These are phyloP conservation scores for Suillus clintonianus DNA, from an alignment of 768 basidiomycete species.

Conservation along the genomic window DNA sequence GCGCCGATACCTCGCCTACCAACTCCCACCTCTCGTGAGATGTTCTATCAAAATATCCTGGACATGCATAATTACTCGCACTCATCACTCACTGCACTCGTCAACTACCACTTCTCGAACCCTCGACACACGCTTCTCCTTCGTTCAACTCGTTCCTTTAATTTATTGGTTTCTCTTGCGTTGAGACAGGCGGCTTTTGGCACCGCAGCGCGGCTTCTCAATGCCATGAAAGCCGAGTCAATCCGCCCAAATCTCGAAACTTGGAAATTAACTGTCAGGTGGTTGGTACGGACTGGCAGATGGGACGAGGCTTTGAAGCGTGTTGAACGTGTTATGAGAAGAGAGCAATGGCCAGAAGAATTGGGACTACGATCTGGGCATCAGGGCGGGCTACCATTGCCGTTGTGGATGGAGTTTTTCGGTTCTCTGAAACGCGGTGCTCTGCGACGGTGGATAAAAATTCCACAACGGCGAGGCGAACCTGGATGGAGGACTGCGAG, in stretches of 20 bases:
- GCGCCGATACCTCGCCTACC: constrained; percentile 18
- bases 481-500: not conserved
- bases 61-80: constrained; percentile 20
- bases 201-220: constrained; percentile 46
- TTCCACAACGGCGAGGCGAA: not conserved
- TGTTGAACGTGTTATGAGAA: constrained; percentile 25
- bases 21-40: constrained; percentile 29
- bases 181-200: constrained; percentile 53
- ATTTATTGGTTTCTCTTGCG: constrained; percentile 47
- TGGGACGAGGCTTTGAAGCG: constrained; percentile 63
- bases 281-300: constrained; percentile 52
- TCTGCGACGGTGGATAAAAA: constrained; percentile 20
- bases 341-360: constrained; percentile 11
- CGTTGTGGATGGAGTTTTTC: constrained; percentile 66
- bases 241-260: constrained; percentile 54
- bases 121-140: constrained; percentile 17
- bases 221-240: constrained; percentile 45
- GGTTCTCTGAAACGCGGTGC: constrained; percentile 42
- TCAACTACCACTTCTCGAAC: constrained; percentile 29
- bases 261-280: constrained; percentile 55
- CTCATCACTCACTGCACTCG: constrained; percentile 12
- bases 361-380: constrained; percentile 2
- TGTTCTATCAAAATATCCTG: constrained; percentile 37
- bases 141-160: constrained; percentile 45
- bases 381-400: constrained; percentile 37